phyloP scores from a whole-genome alignment of 2,329 filamentous ascomycete genomes.

The Drechslerella coelobrocha region DNA sequence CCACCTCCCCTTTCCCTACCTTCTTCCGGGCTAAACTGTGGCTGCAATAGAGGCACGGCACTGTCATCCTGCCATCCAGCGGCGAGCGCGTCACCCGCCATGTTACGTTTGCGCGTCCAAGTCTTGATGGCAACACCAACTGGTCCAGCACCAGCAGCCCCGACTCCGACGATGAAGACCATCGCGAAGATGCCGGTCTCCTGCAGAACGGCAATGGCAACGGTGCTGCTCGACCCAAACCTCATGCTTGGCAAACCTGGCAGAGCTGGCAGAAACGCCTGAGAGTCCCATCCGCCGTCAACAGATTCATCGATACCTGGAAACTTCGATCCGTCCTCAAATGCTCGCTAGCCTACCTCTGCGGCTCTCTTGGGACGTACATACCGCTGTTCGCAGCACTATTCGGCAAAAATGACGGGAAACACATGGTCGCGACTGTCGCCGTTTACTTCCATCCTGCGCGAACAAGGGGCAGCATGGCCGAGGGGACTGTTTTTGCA shows the following conservation, averaged over 20 bases:
- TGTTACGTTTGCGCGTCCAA: conserved; percentile 64
- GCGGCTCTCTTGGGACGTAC: conserved; percentile 68
- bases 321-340: conserved; percentile 65
- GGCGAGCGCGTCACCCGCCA: conserved; percentile 67
- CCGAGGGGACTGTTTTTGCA: conserved; percentile 68
- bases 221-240: background rate
- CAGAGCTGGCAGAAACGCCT: conserved; percentile 52
- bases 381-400: conserved; percentile 66
- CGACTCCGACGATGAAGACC: conserved; percentile 20
- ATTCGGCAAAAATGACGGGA: conserved; percentile 70
- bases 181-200: conserved; percentile 22
- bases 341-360: conserved; percentile 70
- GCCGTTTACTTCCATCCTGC: conserved; percentile 73
- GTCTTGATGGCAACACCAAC: conserved; percentile 56
- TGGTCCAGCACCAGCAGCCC: conserved; percentile 17
- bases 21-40: conserved; percentile 13
- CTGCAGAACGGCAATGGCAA: conserved; percentile 9
- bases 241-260: background rate
- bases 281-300: conserved; percentile 58
- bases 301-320: conserved; percentile 62
- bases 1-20: background rate
- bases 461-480: conserved; percentile 71
- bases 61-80: conserved; percentile 68
- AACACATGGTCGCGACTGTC: conserved; percentile 70
- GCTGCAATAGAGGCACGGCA: conserved; percentile 60